These are phyloP conservation scores for Leucoagaricus sp. DNA, from an alignment of 1,284 basidiomycete species.

Conservation along the genomic window DNA sequence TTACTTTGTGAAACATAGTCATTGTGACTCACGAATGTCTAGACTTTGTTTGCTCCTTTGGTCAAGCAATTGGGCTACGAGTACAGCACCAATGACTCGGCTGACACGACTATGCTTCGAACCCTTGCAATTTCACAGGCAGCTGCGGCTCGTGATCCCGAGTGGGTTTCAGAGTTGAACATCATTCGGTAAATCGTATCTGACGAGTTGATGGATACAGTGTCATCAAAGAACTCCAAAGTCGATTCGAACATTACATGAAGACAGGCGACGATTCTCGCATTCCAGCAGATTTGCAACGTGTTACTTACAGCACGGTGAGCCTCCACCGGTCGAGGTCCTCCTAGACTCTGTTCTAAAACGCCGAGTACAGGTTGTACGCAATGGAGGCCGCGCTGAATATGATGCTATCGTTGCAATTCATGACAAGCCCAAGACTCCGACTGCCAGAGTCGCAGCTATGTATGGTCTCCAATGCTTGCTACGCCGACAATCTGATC, in stretches of 20 bases:
- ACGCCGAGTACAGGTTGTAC: constrained; percentile 51
- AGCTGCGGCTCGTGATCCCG: constrained; percentile 62
- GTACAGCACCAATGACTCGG: constrained; percentile 67
- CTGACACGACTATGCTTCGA: constrained; percentile 77
- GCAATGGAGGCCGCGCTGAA: constrained; percentile 76
- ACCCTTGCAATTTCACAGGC: constrained; percentile 75
- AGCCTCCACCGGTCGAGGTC: constrained; percentile 19
- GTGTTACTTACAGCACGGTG: constrained; percentile 53
- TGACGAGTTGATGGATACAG: constrained; percentile 38
- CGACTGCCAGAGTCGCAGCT: constrained; percentile 67
- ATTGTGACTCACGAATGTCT: constrained; percentile 11
- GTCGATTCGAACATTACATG: constrained; percentile 75
- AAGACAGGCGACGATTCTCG: constrained; percentile 75
- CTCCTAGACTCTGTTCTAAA: constrained; percentile 4
- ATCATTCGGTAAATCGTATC: neutral
- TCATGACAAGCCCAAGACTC: constrained; percentile 74
- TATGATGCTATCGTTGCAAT: constrained; percentile 77
- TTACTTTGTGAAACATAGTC: neutral
- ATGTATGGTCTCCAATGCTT: constrained; percentile 47
- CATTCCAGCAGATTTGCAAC: constrained; percentile 79
- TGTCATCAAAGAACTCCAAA: constrained; percentile 73
- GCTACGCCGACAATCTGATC: neutral
- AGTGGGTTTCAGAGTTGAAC: constrained; percentile 35
- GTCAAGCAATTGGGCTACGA: constrained; percentile 84
- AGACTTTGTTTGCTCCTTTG: constrained; percentile 79